These are phyloP conservation scores for Aspergillus ochraceus DNA, from an alignment of 2,329 filamentous ascomycete species.

Conservation along the genomic window DNA sequence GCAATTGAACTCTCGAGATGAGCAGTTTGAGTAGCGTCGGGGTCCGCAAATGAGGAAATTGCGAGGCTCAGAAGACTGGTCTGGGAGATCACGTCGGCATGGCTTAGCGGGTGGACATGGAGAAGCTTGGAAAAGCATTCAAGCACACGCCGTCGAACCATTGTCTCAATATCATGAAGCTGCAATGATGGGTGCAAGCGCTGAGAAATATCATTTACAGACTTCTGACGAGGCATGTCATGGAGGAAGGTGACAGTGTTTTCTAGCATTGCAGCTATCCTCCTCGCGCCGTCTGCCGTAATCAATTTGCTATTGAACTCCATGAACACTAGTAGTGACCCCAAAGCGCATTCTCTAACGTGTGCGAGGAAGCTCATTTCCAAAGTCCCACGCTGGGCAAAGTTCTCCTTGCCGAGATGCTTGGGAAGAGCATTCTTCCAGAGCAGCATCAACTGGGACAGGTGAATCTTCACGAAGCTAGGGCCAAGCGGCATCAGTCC, in stretches of 20 bases:
- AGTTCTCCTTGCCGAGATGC: slow-evolving; percentile 89
- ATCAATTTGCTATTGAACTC: slow-evolving; percentile 90
- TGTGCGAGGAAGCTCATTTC: slow-evolving; percentile 93
- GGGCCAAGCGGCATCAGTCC: slow-evolving; percentile 95
- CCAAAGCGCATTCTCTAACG: slow-evolving; percentile 89
- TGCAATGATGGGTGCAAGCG: slow-evolving; percentile 82
- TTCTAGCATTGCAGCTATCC: slow-evolving; percentile 90
- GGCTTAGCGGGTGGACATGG: slow-evolving; percentile 80
- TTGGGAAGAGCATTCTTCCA: slow-evolving; percentile 98
- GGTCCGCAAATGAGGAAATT: slow-evolving; percentile 88
- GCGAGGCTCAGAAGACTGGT: slow-evolving; percentile 88
- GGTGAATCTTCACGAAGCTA: slow-evolving; percentile 98
- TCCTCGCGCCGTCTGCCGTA: slow-evolving; percentile 90
- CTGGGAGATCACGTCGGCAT: slow-evolving; percentile 81
- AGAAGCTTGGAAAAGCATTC: slow-evolving; percentile 94
- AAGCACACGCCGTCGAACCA: slow-evolving; percentile 88
- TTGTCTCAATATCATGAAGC: slow-evolving; percentile 83
- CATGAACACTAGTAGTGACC: slow-evolving; percentile 87
- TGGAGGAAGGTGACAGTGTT: slow-evolving; percentile 90
- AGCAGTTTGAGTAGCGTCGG: slow-evolving; percentile 68
- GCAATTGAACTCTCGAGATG: slow-evolving; percentile 90
- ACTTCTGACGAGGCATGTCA: slow-evolving; percentile 78
- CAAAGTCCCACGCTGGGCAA: slow-evolving; percentile 75
- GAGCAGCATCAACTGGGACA: slow-evolving; percentile 86
- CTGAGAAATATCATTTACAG: slow-evolving; percentile 81